Base-by-base conservation (phyloP, 179 eudicot species). In the Actinidia arguta region DNA sequence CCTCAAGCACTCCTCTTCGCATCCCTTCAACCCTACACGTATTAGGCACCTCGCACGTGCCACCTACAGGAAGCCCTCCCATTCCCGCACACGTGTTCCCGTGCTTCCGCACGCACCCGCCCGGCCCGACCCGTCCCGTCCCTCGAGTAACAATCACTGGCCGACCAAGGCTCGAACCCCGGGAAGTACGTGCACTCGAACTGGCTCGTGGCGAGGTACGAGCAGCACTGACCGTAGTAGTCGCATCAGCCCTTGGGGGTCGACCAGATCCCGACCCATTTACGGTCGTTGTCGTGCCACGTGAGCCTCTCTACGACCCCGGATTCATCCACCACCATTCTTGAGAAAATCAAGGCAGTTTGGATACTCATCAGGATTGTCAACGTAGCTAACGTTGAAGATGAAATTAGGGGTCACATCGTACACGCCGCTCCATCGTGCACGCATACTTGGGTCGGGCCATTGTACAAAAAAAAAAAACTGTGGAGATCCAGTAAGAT, bases 171-270 rank as follows among this genome's bases (percentile, higher is more conserved):
- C 75, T 71, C 75, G 36, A 71, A 71, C 7, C 54, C 75, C 6
- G 75, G 75, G 3, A 71, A 8, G 17, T 92, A 91, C 44, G 47
- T 72, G 79, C 94, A 91, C 55, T 75, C 81, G 13, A 80, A 80
- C 25, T 50, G 31, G 1, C 54, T 76, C 5, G 17, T 36, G 11
- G 16, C 31, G 5, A 24, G 47, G 42, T 51, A 11, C 5, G 61
- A 44, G 78, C 70, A 36, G 25, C 84, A 84, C 0, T 36, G 14
- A 52, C 86, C 86, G 62, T 83, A 84, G 16, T 59, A 69, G 63
- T 85, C 87, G 78, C 87, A 81, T 8, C 11, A 68, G 11, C 77
- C 81, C 18, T 51, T 52, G 0, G 87, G 87, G 0, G 25, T 51
- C 0, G 59, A 22, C 58, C 22, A 69, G 59, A 76, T 59, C 54